Base-by-base conservation (phyloP, 2,329 filamentous ascomycete species). In the Trichocomaceae sp. region DNA sequence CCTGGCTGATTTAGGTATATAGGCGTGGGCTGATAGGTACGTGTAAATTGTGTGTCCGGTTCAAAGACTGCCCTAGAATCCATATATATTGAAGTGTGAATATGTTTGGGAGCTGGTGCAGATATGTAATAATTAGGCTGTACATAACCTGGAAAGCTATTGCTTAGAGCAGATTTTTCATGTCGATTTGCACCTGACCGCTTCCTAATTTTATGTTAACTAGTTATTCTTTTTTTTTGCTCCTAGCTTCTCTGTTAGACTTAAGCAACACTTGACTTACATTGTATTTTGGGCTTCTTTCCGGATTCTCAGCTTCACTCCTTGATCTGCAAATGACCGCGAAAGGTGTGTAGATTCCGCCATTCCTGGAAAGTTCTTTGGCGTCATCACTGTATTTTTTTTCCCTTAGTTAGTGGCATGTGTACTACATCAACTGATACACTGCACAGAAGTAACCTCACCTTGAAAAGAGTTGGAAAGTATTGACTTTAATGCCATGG, bases 251-350 rank as follows among this genome's bases (percentile, higher is more conserved):
- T 22, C 4, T 3, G 9, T 4, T 26, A 26, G 23, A 26, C 3
- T 26, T 26, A 26, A 26, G 15, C 23, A 7, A 26, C 7, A 7
- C 22, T 7, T 10, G 44, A 55, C 37, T 64, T 57, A 72, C 72
- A 73, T 64, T 56, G 73, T 60, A n/a, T 79, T 79, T 55, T 88
- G 79, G 45, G 88, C 86, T 69, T 95, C 90, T 68, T 95, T 95
- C 53, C 90, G 83, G 47, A 95, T 79, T 51, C 90, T 81, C 31
- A 96, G 75, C 50, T 89, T 85, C 13, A 95, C 88, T 8, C 90
- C 90, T 67, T 95, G 90, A 63, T 95, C 90, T 60, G 87, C 87
- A 69, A 96, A 92, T 0, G 86, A 84, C 50, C 88, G 81, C 0
- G 90, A 93, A 44, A 95, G 73, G 61, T 85, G 83, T 0, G 89